Conservation (phyloP, 139 green algal genomes). For the Auxenochlorella pyrenoidosa region DNA sequence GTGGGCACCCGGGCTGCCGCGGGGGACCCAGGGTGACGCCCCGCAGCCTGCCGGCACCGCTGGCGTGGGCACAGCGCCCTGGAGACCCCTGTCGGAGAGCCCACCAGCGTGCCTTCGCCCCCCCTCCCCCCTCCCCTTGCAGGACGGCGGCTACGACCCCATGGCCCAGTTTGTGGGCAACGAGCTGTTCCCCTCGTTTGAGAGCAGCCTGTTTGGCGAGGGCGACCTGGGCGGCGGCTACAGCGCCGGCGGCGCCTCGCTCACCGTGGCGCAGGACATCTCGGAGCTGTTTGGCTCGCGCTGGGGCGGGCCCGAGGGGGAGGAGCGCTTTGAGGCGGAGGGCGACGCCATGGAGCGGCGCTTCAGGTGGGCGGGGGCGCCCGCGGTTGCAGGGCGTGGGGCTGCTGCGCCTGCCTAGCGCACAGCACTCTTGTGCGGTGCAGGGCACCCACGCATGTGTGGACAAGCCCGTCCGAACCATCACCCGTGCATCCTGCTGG, state of each 20-base stretch:
- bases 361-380: slow-evolving; percentile 22
- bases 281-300: slow-evolving; percentile 54
- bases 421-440: no score
- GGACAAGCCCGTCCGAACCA: no score
- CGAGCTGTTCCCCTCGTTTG: slow-evolving; percentile 44
- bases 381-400: no score
- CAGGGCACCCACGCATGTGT: no score
- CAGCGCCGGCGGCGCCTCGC: slow-evolving; percentile 35
- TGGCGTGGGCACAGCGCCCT: not conserved
- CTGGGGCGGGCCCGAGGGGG: slow-evolving; percentile 27
- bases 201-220: slow-evolving; percentile 5
- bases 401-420: no score
- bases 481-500: no score
- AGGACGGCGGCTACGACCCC: slow-evolving; percentile 45
- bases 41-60: no score
- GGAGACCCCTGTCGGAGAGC: no score
- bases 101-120: no score
- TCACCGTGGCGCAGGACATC: slow-evolving; percentile 54
- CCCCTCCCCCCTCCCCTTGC: not conserved
- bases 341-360: slow-evolving; percentile 52
- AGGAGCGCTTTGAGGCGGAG: slow-evolving; percentile 16
- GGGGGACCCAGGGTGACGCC: no score
- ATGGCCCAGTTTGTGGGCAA: slow-evolving; percentile 45
- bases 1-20: not conserved
- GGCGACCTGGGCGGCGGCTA: not conserved